Evolutionary conservation across 2,329 filamentous ascomycete species (phyloP).

Genomic region (Fusarium sp.): DNA sequence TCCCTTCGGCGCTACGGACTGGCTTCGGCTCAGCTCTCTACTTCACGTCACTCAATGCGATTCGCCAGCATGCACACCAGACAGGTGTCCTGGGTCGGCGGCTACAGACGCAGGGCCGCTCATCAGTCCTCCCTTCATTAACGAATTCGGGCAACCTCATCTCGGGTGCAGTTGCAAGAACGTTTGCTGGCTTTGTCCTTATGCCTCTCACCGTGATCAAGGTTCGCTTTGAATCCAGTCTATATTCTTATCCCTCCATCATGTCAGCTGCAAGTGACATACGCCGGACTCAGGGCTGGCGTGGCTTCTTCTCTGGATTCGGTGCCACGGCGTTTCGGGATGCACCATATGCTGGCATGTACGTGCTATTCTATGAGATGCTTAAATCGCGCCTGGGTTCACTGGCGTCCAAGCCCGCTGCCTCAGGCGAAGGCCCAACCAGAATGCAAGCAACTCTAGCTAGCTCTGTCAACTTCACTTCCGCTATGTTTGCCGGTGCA

Average conservation of each 20-base stretch:
- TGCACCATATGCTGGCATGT: constrained; percentile 95
- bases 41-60: constrained; percentile 85
- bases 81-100: constrained; percentile 38
- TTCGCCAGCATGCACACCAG: constrained; percentile 71
- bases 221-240: constrained; percentile 89
- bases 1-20: constrained; percentile 92
- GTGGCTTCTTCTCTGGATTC: constrained; percentile 92
- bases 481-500: constrained; percentile 81
- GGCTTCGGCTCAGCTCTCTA: constrained; percentile 94
- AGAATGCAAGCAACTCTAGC: constrained; percentile 46
- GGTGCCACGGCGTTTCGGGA: constrained; percentile 93
- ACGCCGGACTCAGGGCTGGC: constrained; percentile 73
- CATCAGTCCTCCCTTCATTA: constrained; percentile 82
- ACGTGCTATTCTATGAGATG: constrained; percentile 93
- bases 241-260: constrained; percentile 85
- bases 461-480: constrained; percentile 84
- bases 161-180: constrained; percentile 84
- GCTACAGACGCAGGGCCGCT: constrained; percentile 48
- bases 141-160: constrained; percentile 86
- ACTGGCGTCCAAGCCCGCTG: constrained; percentile 27
- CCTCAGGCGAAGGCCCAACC: constrained; percentile 21
- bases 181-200: constrained; percentile 86
- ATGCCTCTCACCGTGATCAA: constrained; percentile 98
- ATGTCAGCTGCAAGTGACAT: constrained; percentile 79
- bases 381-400: constrained; percentile 70